Percentiles rank a stretch among this genome's conserved stretches.
Conservation (phyloP, 768 basidiomycete species). For the Clitopilus hobsonii region DNA sequence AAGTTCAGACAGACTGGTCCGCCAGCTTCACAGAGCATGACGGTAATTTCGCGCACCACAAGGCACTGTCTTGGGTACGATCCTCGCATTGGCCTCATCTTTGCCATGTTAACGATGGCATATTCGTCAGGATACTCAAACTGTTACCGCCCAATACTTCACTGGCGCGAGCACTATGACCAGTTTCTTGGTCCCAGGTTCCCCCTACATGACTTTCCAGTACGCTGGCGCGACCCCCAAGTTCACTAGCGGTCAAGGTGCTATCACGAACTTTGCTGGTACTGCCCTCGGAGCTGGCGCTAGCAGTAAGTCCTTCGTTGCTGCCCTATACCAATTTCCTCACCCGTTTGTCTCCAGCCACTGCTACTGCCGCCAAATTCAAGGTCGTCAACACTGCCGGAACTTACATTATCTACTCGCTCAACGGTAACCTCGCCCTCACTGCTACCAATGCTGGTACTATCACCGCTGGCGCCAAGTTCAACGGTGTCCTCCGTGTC, state of each 20-base stretch:
- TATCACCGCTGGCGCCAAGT: slow-evolving; percentile 14
- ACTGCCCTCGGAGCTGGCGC: slow-evolving; percentile 13
- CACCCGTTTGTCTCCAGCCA: slow-evolving; percentile 10
- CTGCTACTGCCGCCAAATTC: slow-evolving; percentile 22
- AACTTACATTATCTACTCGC: slow-evolving; percentile 27
- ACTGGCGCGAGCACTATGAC: slow-evolving; percentile 24
- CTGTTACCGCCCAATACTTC: slow-evolving; percentile 30
- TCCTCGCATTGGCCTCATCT: not conserved
- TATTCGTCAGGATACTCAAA: slow-evolving; percentile 24
- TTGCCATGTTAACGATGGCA: not conserved
- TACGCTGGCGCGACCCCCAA: slow-evolving; percentile 24
- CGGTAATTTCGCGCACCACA: slow-evolving; percentile 24
- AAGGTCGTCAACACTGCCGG: slow-evolving; percentile 21
- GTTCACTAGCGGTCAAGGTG: slow-evolving; percentile 23
- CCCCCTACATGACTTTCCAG: slow-evolving; percentile 27
- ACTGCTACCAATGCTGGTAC: slow-evolving; percentile 19
- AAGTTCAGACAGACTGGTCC: slow-evolving; percentile 26
- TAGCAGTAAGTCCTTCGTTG: slow-evolving; percentile 10
- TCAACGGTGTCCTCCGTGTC: slow-evolving; percentile 25
- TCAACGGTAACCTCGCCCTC: slow-evolving; percentile 22
- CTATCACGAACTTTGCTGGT: slow-evolving; percentile 25
- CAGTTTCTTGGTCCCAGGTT: slow-evolving; percentile 26
- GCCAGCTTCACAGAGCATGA: slow-evolving; percentile 25
- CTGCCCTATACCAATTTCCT: not conserved
- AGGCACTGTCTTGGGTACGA: slow-evolving; percentile 26